Evolutionary conservation across 108 stramenopile species (phyloP).

Genomic region (Chaetoceros tenuissimus): DNA sequence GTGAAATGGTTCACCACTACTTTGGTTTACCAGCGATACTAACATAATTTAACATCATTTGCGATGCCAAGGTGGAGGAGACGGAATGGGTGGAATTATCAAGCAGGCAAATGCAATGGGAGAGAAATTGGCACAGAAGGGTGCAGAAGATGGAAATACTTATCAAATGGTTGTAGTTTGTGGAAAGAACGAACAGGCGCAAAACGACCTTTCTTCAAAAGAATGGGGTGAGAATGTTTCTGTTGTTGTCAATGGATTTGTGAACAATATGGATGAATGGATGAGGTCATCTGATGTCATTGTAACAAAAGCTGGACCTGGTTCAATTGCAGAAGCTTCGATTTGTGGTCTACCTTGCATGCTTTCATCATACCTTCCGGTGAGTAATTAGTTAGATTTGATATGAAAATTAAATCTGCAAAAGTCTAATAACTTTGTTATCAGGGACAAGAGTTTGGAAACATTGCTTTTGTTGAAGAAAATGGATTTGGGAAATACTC

Average conservation of each 20-base stretch:
- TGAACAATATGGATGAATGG: slow-evolving; percentile 94
- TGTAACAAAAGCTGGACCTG: slow-evolving; percentile 91
- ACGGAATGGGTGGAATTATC: slow-evolving; percentile 91
- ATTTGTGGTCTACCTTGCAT: slow-evolving; percentile 92
- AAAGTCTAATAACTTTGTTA: slow-evolving; percentile 7
- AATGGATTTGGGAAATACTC: slow-evolving; percentile 87
- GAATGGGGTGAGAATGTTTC: slow-evolving; percentile 41
- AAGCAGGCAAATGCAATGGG: slow-evolving; percentile 67
- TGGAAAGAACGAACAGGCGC: slow-evolving; percentile 81
- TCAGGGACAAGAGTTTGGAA: slow-evolving; percentile 95
- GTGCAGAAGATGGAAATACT: slow-evolving; percentile 8
- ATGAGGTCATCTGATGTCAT: slow-evolving; percentile 86
- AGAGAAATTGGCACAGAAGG: slow-evolving; percentile 34
- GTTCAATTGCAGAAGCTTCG: slow-evolving; percentile 94
- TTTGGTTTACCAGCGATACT: no score
- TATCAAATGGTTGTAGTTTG: slow-evolving; percentile 94
- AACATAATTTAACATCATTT: no score
- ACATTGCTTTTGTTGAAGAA: slow-evolving; percentile 83
- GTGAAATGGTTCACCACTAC: no score
- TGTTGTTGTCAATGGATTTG: slow-evolving; percentile 79
- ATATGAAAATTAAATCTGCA: not conserved
- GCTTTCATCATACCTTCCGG: slow-evolving; percentile 73
- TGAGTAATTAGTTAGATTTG: not conserved
- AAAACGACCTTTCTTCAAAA: slow-evolving; percentile 26
- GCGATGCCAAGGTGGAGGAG: no score